A percentile compares a stretch with the other conserved stretches of the same genome.
These are phyloP conservation scores for Eucalyptus shirleyi DNA, from an alignment of 345 rosid genomes.

Conservation along the genomic window DNA sequence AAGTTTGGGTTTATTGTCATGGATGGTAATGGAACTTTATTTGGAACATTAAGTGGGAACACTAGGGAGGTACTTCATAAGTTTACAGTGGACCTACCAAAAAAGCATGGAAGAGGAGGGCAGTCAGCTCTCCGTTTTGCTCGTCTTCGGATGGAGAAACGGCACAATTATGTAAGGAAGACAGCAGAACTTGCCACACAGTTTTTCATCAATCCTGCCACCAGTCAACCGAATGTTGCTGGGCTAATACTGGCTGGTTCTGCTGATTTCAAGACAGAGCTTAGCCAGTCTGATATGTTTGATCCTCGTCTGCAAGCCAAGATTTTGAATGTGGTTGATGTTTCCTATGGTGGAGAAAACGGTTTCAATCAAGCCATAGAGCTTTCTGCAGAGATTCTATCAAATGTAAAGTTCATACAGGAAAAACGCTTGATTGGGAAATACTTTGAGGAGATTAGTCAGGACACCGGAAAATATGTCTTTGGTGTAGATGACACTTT, in stretches of 20 bases:
- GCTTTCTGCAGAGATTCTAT: slow-evolving; percentile 76
- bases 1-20: slow-evolving; percentile 88
- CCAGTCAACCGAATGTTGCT: slow-evolving; percentile 90
- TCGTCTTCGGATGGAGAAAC: slow-evolving; percentile 91
- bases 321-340: slow-evolving; percentile 83
- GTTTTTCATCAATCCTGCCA: slow-evolving; percentile 74
- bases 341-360: slow-evolving; percentile 89
- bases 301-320: slow-evolving; percentile 96
- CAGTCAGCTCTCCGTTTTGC: slow-evolving; percentile 97
- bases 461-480: slow-evolving; percentile 86
- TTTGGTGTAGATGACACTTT: slow-evolving; percentile 84
- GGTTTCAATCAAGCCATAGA: slow-evolving; percentile 94
- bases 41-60: slow-evolving; percentile 89
- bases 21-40: slow-evolving; percentile 90
- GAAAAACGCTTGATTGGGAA: slow-evolving; percentile 83
- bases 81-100: slow-evolving; percentile 80
- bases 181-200: slow-evolving; percentile 97
- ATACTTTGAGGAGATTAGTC: slow-evolving; percentile 93
- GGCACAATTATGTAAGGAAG: slow-evolving; percentile 86
- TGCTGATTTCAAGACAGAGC: slow-evolving; percentile 90
- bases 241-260: slow-evolving; percentile 95
- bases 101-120: slow-evolving; percentile 98
- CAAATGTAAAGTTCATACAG: slow-evolving; percentile 92
- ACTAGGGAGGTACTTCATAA: slow-evolving; percentile 90
- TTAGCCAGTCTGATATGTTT: slow-evolving; percentile 91